A percentile compares a stretch with the other conserved stretches of the same genome.
Conservation (phyloP, 441 rosid species). For the Biscutella laevigata region DNA sequence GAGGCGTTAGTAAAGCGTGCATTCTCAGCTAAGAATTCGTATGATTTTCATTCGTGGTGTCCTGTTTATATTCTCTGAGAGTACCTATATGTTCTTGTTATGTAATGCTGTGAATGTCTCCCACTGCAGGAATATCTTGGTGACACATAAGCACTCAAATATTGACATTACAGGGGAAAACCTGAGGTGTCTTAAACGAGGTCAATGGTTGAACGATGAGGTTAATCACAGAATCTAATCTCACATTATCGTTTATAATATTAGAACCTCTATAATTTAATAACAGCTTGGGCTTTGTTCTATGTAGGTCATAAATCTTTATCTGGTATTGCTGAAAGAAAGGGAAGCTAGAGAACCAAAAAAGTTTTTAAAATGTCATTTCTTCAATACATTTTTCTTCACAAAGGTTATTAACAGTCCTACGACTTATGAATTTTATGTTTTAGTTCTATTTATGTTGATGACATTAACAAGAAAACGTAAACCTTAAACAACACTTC, state of each 20-base stretch:
- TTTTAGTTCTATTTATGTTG: not conserved
- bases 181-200: conserved; percentile 65
- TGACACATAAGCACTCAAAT: conserved; percentile 46
- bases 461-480: conserved; percentile 1
- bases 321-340: conserved; percentile 83
- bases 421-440: not conserved
- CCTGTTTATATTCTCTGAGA: conserved; percentile 1
- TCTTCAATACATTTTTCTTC: conserved; percentile 86
- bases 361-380: conserved; percentile 84
- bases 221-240: conserved; percentile 24
- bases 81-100: not conserved
- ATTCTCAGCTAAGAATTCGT: conserved; percentile 43
- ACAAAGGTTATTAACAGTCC: conserved; percentile 53
- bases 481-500: conserved; percentile 18
- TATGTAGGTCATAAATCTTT: conserved; percentile 76
- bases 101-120: conserved; percentile 9
- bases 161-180: conserved; percentile 66
- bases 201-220: conserved; percentile 97
- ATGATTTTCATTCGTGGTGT: conserved; percentile 15
- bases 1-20: conserved; percentile 41
- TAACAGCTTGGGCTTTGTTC: conserved; percentile 19
- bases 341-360: conserved; percentile 82
- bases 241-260: not conserved
- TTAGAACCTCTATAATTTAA: not conserved
- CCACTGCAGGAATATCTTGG: conserved; percentile 50